Conservation (phyloP, 805 yeast species). For the Wickerhamiella slavikovae region DNA sequence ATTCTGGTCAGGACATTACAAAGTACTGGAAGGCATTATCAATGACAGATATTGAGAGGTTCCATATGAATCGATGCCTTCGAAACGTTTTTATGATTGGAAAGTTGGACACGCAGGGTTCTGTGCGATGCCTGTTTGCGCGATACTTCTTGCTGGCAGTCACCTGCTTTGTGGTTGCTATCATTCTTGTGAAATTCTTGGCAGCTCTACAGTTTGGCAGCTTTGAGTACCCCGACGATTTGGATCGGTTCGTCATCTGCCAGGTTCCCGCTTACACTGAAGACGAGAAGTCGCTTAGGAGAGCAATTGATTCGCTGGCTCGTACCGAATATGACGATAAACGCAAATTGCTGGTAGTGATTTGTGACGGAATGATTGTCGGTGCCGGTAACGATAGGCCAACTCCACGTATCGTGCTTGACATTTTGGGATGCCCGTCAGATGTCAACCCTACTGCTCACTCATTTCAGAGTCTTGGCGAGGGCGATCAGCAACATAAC, state of each 20-base stretch:
- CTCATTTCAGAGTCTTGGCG: conserved; percentile 37
- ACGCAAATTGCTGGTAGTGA: conserved; percentile 32
- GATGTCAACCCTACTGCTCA: conserved; percentile 32
- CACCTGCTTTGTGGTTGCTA: conserved; percentile 19
- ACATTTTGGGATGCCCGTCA: conserved; percentile 32
- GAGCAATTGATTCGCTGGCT: conserved; percentile 39
- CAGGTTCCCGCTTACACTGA: conserved; percentile 42
- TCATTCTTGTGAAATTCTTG: conserved; percentile 20
- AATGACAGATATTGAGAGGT: conserved; percentile 10
- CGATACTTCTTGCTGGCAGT: conserved; percentile 23
- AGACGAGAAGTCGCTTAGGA: conserved; percentile 32
- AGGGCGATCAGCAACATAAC: conserved; percentile 40
- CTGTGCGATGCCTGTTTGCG: conserved; percentile 21
- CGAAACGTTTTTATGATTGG: conserved; percentile 22
- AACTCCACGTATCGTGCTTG: conserved; percentile 36
- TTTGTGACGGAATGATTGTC: conserved; percentile 42
- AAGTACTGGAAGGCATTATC: conserved; percentile 12
- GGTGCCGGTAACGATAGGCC: conserved; percentile 40
- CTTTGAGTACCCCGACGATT: conserved; percentile 18
- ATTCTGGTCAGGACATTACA: conserved; percentile 19
- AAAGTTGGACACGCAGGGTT: conserved; percentile 21
- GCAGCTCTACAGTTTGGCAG: conserved; percentile 23
- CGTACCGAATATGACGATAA: conserved; percentile 38
- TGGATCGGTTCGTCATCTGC: conserved; percentile 21
- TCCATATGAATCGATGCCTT: conserved; percentile 18